A percentile compares a stretch with the other conserved stretches of the same genome.
Conservation (phyloP, 495 filamentous ascomycete species). For the Penicillium herquei region DNA sequence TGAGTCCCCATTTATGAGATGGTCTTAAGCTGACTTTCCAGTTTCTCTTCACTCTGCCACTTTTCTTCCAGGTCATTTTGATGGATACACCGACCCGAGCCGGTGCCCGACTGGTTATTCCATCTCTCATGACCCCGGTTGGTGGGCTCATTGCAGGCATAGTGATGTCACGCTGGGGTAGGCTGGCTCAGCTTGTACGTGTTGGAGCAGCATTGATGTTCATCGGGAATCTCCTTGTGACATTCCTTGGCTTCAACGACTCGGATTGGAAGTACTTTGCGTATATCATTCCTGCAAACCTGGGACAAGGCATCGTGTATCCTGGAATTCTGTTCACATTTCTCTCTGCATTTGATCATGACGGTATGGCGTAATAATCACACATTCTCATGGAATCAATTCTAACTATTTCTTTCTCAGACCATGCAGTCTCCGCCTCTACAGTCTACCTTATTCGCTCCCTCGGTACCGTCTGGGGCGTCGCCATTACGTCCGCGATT, state of each 20-base stretch:
- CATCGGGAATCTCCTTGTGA: constrained; percentile 56
- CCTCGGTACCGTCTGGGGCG: constrained; percentile 62
- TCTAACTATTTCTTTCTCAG: constrained; percentile 26
- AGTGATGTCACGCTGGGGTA: constrained; percentile 65
- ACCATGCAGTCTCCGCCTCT: constrained; percentile 64
- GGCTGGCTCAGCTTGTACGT: constrained; percentile 53
- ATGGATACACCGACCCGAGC: constrained; percentile 61
- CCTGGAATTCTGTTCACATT: constrained; percentile 62
- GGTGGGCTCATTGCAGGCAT: constrained; percentile 60
- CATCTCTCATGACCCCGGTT: constrained; percentile 60
- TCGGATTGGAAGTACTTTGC: constrained; percentile 61
- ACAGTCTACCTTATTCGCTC: constrained; percentile 64
- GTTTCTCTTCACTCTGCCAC: constrained; percentile 65
- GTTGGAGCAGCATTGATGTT: constrained; percentile 57
- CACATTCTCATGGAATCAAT: no score
- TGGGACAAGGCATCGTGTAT: constrained; percentile 65
- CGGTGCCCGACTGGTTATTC: constrained; percentile 57
- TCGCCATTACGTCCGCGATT: constrained; percentile 60
- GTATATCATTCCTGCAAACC: constrained; percentile 61
- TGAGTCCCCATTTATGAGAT: background rate
- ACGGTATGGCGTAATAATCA: no score
- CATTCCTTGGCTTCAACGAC: constrained; percentile 55
- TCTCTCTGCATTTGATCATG: constrained; percentile 60
- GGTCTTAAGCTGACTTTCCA: constrained; percentile 16
- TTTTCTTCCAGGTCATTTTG: constrained; percentile 64